Percentiles rank a stretch among this genome's conserved stretches.
These are phyloP conservation scores for Colletotrichum cereale DNA, from an alignment of 2,329 filamentous ascomycete genomes.

Conservation along the genomic window DNA sequence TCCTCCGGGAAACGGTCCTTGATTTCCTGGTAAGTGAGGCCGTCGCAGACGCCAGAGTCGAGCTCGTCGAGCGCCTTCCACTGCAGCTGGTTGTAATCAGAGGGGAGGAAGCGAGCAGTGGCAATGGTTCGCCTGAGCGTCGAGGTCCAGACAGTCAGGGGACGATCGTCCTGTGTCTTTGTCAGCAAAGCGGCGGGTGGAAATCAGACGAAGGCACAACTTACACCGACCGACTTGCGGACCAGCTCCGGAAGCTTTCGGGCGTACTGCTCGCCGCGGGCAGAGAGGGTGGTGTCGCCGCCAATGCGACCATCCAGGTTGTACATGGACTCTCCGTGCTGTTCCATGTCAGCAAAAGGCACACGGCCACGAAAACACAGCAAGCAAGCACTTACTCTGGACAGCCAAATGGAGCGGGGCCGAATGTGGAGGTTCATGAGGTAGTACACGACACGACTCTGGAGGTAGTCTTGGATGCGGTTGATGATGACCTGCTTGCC, in stretches of 20 bases:
- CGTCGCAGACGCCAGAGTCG: constrained; percentile 95
- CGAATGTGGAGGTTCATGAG: constrained; percentile 99
- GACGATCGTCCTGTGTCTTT: constrained; percentile 66
- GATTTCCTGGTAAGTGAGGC: constrained; percentile 95
- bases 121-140: constrained; percentile 86
- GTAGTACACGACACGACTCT: constrained; percentile 97
- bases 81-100: constrained; percentile 91
- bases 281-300: constrained; percentile 88
- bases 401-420: constrained; percentile 95
- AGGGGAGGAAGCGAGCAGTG: constrained; percentile 85
- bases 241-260: constrained; percentile 87
- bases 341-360: constrained; percentile 11
- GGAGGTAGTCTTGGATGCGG: constrained; percentile 94
- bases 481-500: constrained; percentile 98
- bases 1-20: constrained; percentile 92
- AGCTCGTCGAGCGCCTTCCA: constrained; percentile 99
- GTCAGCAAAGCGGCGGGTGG: background rate
- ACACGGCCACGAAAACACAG: background rate
- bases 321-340: constrained; percentile 96
- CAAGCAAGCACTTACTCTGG: constrained; percentile 72
- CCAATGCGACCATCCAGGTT: constrained; percentile 93
- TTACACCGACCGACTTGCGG: constrained; percentile 85
- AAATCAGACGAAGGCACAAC: constrained; percentile 46
- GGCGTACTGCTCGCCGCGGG: constrained; percentile 89
- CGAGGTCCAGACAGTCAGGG: constrained; percentile 73